Evolutionary conservation across 225 moss, liverwort and hornwort genomes (phyloP).

Genomic region (Lunularia cruciata): DNA sequence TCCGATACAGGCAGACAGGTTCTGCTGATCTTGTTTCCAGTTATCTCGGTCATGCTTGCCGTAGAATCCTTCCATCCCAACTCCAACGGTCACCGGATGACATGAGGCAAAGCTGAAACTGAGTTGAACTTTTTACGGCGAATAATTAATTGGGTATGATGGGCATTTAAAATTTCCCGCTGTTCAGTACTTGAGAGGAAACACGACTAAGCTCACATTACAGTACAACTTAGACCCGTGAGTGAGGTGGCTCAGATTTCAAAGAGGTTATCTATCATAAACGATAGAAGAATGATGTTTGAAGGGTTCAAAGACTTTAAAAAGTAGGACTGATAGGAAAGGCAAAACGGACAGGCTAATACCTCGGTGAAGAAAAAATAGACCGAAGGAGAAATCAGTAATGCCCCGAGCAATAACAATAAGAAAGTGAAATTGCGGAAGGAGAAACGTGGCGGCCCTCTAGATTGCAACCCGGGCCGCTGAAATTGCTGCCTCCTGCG

Average conservation of each 20-base stretch:
- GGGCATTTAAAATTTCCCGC: not conserved
- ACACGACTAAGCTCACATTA: too few species aligned
- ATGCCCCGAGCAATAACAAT: constrained; percentile 47
- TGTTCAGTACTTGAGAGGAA: not conserved
- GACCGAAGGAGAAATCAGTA: constrained; percentile 55
- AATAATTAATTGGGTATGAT: too few species aligned
- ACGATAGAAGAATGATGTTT: too few species aligned
- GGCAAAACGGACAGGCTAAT: not conserved
- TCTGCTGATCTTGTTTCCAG: not conserved
- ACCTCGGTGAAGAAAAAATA: constrained; percentile 59
- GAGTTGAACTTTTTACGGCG: too few species aligned
- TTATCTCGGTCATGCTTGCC: not conserved
- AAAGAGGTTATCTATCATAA: too few species aligned
- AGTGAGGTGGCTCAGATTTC: too few species aligned
- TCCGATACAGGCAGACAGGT: too few species aligned
- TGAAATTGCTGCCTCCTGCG: constrained; percentile 21
- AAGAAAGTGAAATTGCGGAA: constrained; percentile 63
- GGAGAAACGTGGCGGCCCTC: constrained; percentile 40
- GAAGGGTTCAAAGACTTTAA: too few species aligned
- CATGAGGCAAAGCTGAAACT: constrained; percentile 1
- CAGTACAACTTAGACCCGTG: too few species aligned
- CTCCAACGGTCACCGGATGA: not conserved
- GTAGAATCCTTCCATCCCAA: not conserved
- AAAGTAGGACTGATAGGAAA: not conserved
- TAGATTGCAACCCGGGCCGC: constrained; percentile 19